A percentile compares a stretch with the other conserved stretches of the same genome.
Evolutionary conservation across 2,329 filamentous ascomycete genomes (phyloP).

Genomic region (Neobulgaria alba): DNA sequence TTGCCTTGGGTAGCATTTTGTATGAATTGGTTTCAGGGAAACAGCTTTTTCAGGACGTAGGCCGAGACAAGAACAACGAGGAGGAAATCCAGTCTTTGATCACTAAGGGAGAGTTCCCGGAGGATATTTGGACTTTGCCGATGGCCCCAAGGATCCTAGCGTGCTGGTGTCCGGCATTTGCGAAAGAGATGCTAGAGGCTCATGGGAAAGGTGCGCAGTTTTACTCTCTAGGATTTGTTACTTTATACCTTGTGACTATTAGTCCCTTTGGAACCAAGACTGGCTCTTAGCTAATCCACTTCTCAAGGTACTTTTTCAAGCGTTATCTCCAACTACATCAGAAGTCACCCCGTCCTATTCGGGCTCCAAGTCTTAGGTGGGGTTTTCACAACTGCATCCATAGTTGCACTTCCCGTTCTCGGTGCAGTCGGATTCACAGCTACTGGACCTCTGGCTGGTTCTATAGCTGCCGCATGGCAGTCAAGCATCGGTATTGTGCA

Average conservation of each 20-base stretch:
- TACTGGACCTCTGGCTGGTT: constrained; percentile 18
- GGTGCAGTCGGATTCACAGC: constrained; percentile 20
- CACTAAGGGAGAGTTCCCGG: constrained; percentile 11
- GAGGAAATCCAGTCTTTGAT: constrained; percentile 5
- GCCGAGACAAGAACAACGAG: background rate
- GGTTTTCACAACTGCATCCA: constrained; percentile 4
- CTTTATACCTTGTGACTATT: background rate
- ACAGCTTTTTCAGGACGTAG: constrained; percentile 5
- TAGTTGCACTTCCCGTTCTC: constrained; percentile 14
- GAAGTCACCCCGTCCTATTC: constrained; percentile 10
- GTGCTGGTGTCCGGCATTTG: constrained; percentile 14
- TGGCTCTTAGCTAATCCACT: background rate
- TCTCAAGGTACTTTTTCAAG: constrained; percentile 3
- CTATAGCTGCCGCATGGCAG: constrained; percentile 22
- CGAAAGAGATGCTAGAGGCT: constrained; percentile 8
- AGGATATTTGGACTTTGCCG: constrained; percentile 13
- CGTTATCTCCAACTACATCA: constrained; percentile 4
- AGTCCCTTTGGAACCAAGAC: too few relatives aligned
- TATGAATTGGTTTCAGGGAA: constrained; percentile 12
- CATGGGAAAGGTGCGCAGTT: background rate
- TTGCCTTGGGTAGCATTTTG: constrained; percentile 13
- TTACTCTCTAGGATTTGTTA: background rate
- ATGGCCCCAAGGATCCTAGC: constrained; percentile 10
- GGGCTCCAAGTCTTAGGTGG: constrained; percentile 8
- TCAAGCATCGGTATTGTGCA: constrained; percentile 21